phyloP scores from a whole-genome alignment of 2,329 filamentous ascomycete species.

The Colletotrichum sp. region DNA sequence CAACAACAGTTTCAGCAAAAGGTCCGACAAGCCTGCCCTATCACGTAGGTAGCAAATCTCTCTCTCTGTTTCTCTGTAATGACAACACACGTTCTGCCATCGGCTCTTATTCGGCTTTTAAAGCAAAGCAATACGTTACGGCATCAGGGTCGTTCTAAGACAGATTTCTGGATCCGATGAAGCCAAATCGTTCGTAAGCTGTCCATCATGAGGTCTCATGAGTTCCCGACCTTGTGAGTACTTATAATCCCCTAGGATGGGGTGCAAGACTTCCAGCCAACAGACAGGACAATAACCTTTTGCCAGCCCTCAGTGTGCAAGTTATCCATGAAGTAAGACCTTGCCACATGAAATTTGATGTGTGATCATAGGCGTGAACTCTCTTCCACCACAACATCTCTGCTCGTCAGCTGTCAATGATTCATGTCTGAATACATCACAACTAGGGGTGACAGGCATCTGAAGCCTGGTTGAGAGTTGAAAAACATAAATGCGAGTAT shows the following conservation, averaged over 20 bases:
- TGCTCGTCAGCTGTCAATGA: too few species aligned
- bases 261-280: neutral
- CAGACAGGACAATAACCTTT: too few species aligned
- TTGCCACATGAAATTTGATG: accelerated
- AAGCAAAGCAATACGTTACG: too few species aligned
- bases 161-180: neutral
- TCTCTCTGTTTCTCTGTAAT: neutral
- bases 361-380: too few species aligned
- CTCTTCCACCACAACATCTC: neutral
- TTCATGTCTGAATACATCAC: neutral
- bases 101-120: too few species aligned
- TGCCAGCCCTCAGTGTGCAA: accelerated
- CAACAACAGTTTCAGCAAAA: accelerated
- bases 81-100: neutral
- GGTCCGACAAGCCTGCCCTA: neutral
- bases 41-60: neutral
- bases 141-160: too few species aligned
- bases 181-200: neutral
- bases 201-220: neutral
- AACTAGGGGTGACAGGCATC: too few species aligned
- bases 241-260: neutral
- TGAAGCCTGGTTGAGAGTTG: too few species aligned
- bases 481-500: too few species aligned
- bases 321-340: neutral
- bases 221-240: neutral